Evolutionary conservation across 1,284 basidiomycete genomes (phyloP).

Genomic region (Marasmius fiardii): DNA sequence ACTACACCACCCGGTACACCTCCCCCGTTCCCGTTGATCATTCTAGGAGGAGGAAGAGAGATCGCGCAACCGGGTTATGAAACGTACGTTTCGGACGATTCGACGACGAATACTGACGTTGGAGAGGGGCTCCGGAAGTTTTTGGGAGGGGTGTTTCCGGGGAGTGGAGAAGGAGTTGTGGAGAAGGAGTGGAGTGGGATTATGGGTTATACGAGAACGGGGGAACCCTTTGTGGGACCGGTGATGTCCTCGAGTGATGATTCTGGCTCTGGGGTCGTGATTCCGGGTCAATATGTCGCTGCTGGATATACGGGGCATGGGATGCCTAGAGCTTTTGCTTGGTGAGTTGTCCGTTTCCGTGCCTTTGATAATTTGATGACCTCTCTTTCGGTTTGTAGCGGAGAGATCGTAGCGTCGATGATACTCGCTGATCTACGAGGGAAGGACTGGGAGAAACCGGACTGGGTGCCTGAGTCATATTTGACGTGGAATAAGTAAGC

Average conservation of each 20-base stretch:
- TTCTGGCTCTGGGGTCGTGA: too few species aligned
- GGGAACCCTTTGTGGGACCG: constrained; percentile 74
- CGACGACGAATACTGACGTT: constrained; percentile 43
- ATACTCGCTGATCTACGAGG: constrained; percentile 50
- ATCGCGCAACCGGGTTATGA: constrained; percentile 43
- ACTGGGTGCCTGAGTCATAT: constrained; percentile 65
- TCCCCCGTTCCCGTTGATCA: constrained; percentile 48
- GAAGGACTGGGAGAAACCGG: constrained; percentile 46
- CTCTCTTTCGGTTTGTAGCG: constrained; percentile 37
- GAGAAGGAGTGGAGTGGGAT: constrained; percentile 86
- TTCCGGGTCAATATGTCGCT: constrained; percentile 63
- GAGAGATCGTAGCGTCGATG: constrained; percentile 65
- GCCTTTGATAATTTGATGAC: too few species aligned
- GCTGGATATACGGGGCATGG: constrained; percentile 81
- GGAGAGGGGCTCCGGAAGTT: constrained; percentile 52
- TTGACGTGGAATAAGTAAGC: constrained; percentile 36
- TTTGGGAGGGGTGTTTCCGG: constrained; percentile 58
- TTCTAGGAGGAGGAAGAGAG: constrained; percentile 73
- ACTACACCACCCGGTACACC: too few species aligned
- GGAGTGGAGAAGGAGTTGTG: constrained; percentile 38
- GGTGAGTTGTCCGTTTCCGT: constrained; percentile 38
- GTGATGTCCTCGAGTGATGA: too few species aligned
- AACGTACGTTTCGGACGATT: constrained; percentile 60
- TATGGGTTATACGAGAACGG: constrained; percentile 69
- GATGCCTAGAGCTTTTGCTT: constrained; percentile 75